Conservation (phyloP, 2,329 filamentous ascomycete species). For the Claviceps arundinis region DNA sequence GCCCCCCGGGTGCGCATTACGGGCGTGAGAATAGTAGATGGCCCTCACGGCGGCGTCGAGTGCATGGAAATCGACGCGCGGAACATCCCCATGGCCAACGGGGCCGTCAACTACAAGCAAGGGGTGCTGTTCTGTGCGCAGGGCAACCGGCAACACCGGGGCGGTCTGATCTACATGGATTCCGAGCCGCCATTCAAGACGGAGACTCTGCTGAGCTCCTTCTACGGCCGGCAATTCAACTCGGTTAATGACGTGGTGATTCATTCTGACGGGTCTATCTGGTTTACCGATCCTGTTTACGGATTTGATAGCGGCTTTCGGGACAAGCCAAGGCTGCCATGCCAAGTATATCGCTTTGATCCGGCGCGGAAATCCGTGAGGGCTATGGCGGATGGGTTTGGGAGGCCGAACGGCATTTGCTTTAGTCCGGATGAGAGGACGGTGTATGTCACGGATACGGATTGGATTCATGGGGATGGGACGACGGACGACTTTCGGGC, state of each 20-base stretch:
- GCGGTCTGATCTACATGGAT: constrained; percentile 17
- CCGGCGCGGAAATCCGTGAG: constrained; percentile 35
- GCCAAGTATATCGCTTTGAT: constrained; percentile 46
- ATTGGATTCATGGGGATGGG: not conserved
- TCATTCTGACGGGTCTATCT: constrained; percentile 41
- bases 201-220: constrained; percentile 42
- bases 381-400: constrained; percentile 44
- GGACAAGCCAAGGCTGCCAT: constrained; percentile 35
- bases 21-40: constrained; percentile 4
- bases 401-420: constrained; percentile 40
- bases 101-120: constrained; percentile 11
- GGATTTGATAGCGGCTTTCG: constrained; percentile 46
- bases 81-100: constrained; percentile 11
- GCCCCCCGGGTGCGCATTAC: constrained; percentile 21
- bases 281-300: constrained; percentile 51
- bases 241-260: constrained; percentile 45
- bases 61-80: constrained; percentile 10
- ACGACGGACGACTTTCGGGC: not conserved
- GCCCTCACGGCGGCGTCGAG: constrained; percentile 9
- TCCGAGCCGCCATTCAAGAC: not conserved
- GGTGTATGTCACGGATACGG: constrained; percentile 43
- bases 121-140: constrained; percentile 5
- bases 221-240: constrained; percentile 45
- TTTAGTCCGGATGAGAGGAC: constrained; percentile 40
- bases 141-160: constrained; percentile 36